Percentiles rank a stretch among this genome's conserved stretches.
Conservation (phyloP, 306 rosid genomes). For the Begonia peltatifolia region DNA sequence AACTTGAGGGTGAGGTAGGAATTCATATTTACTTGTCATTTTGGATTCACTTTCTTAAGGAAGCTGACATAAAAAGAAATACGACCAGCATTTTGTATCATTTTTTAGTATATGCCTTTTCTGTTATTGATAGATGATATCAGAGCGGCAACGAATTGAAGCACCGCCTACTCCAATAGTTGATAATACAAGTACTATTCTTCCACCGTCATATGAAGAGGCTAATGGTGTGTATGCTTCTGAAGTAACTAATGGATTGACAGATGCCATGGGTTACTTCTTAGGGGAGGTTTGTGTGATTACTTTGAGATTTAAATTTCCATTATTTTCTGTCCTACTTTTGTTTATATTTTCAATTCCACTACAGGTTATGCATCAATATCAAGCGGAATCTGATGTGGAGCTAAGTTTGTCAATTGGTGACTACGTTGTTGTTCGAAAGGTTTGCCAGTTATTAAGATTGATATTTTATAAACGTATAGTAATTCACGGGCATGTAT, state of each 20-base stretch:
- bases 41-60: not conserved
- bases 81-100: too few relatives aligned
- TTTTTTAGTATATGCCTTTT: not conserved
- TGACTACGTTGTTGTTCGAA: slow-evolving; percentile 72
- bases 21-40: not conserved
- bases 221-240: slow-evolving; percentile 72
- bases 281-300: slow-evolving; percentile 65
- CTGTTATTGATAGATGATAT: slow-evolving; percentile 51
- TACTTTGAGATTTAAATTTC: not conserved
- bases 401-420: slow-evolving; percentile 81
- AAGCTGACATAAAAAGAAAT: not conserved
- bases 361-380: slow-evolving; percentile 62
- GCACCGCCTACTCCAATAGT: slow-evolving; percentile 66
- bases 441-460: slow-evolving; percentile 26
- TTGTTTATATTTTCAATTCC: slow-evolving; percentile 1
- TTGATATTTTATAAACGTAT: too few relatives aligned
- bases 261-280: slow-evolving; percentile 66
- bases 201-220: slow-evolving; percentile 89
- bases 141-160: slow-evolving; percentile 85
- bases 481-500: too few relatives aligned
- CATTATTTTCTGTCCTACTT: not conserved
- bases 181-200: slow-evolving; percentile 31
- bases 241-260: slow-evolving; percentile 47
- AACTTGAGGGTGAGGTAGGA: slow-evolving; percentile 88
- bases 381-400: slow-evolving; percentile 69